Base-by-base conservation (phyloP, 1,284 basidiomycete species). In the Pseudozyma hubeiensis region DNA sequence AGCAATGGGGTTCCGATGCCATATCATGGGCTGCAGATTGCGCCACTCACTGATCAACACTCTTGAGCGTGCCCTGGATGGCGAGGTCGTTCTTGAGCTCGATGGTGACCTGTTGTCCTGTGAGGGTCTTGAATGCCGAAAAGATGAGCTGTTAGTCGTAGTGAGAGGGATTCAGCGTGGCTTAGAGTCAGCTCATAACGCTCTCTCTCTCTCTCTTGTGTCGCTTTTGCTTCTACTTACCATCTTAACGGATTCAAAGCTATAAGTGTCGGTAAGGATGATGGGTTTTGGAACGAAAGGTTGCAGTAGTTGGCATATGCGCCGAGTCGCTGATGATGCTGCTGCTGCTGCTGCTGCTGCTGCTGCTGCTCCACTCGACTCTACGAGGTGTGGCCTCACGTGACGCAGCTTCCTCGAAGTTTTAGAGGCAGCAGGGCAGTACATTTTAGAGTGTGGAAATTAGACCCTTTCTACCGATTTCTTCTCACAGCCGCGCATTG, bases 71-170 rank as follows among this genome's bases (percentile, higher is more conserved):
- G 4, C 97, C 97, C 13, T 93, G 94, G 84, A 99, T 96, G 17
- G 93, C 94, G 56, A 99, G 90, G 86, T 99, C 96, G 87, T 99
- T 99, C 87, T 99, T 99, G 82, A 99, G 91, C 86, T 99, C 96
- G 78, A 99, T 94, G 16, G 94, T 97, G 44, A 80, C 76, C 78
- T 91, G 90, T 84, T 97, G 95, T 86, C 97, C 95, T 4, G 96
- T 98, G 53, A 99, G 90, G 14, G 96, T 99, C 87, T 99, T 99
- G 91, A 99, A 99, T 46, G 98, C 94, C 50, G 93, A 95, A 86
- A 96, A 96, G 80, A 96, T 96, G 79, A 96, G 90, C 94, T 95
- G n/a, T n/a, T n/a, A n/a, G n/a, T n/a, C n/a, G n/a, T n/a, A n/a
- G n/a, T n/a, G n/a, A n/a, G n/a, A n/a, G n/a, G n/a, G n/a, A n/a